Evolutionary conservation across 352 stramenopile genomes (phyloP), one percentile per base, ranked within the genome.

Genomic region (Globisporangium ultimum): DNA sequence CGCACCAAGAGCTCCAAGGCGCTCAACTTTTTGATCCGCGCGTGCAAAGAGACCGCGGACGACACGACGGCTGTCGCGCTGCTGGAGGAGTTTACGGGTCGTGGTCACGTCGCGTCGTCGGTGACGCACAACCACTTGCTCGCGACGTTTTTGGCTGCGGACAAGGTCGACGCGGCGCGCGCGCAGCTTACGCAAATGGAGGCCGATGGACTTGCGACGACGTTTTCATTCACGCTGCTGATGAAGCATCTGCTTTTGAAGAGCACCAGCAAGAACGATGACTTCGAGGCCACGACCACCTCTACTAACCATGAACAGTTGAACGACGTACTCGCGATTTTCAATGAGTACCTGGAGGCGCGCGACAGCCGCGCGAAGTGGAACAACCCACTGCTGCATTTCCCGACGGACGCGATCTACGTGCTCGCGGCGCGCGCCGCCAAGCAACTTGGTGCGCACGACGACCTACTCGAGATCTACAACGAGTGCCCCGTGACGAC

Each of bases 51-150:
- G 32, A 40, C 24, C 3, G 53, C 66, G 2, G 70, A 90, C 43
- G 76, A 80, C 55, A 64, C 48, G 18, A 84, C 58, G 2, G 86
- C 81, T 0, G 66, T 67, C 6, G 58, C 48, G 12, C 60, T 95
- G 2, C 46, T 93, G 12, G 63, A 86, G 36, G 75, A 92, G 55
- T 93, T 95, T 60, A 64, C 62, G 17, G 55, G 71, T 3, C 76
- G 82, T 24, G 77, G 80, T 3, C 74, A 89, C 18, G 61, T 75
- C 40, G 53, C 84, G 3, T 83, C 80, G 11, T 70, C 70, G 6
- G 80, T 93, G 54, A 74, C 79, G 55, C 78, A 88, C 53, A 89
- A 95, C 61, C 86, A 93, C 65, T 64, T 93, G 56, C 61, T 95
- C n/a, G 58, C 71, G 49, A 74, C 78, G 20, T 84, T 84, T 48